Percentiles rank a stretch among this genome's conserved stretches.
These are phyloP conservation scores for Rhizophora apiculata DNA, from an alignment of 345 rosid species.

Conservation along the genomic window DNA sequence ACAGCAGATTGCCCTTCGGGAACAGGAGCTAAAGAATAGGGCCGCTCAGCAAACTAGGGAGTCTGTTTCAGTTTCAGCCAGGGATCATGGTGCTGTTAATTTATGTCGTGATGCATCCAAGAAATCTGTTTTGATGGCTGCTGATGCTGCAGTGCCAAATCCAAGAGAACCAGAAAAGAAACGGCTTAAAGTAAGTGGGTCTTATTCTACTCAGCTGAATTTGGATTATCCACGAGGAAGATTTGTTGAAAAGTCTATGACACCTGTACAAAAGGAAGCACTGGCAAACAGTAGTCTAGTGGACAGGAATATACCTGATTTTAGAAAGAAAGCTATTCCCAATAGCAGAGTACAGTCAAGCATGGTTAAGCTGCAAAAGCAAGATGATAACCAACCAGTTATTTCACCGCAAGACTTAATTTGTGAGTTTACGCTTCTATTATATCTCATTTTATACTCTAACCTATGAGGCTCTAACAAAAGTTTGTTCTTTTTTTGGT, in stretches of 20 bases:
- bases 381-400: conserved; percentile 35
- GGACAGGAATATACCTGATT: conserved; percentile 26
- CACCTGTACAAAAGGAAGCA: conserved; percentile 28
- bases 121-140: conserved; percentile 37
- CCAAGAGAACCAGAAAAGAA: conserved; percentile 62
- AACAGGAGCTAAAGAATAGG: conserved; percentile 75
- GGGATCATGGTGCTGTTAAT: conserved; percentile 22
- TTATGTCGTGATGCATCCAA: conserved; percentile 29
- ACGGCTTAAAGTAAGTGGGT: conserved; percentile 46
- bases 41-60: conserved; percentile 59
- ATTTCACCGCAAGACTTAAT: conserved; percentile 30
- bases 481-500: background rate
- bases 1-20: conserved; percentile 90
- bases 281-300: conserved; percentile 21
- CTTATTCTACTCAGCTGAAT: conserved; percentile 35
- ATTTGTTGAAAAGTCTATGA: conserved; percentile 28
- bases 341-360: conserved; percentile 32
- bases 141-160: conserved; percentile 35
- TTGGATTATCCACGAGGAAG: conserved; percentile 28
- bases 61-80: conserved; percentile 28
- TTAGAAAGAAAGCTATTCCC: conserved; percentile 28
- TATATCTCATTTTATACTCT: conserved; percentile 3
- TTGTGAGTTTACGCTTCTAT: conserved; percentile 2
- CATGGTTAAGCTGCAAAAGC: conserved; percentile 30
- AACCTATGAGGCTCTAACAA: conserved; percentile 12